Percentiles rank a stretch among this genome's conserved stretches.
phyloP scores from a whole-genome alignment of 225 moss, liverwort and hornwort genomes.

The Neckera pumila region DNA sequence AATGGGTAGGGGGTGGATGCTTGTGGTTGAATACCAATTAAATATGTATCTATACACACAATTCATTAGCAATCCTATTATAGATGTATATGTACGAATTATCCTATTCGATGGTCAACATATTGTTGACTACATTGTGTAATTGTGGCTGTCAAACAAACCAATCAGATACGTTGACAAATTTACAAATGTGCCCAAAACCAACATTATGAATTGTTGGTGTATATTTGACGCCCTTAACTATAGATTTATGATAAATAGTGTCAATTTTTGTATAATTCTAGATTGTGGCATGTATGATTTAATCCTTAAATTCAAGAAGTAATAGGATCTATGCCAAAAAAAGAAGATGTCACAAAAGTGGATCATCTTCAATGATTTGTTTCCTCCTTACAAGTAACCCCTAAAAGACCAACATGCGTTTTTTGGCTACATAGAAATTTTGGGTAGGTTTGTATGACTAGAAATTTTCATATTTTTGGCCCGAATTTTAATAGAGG shows the following conservation, averaged over 20 bases:
- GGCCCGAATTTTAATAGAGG: too few species aligned
- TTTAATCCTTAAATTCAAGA: neutral
- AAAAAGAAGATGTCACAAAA: neutral
- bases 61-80: fast-evolving
- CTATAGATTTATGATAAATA: neutral
- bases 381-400: neutral
- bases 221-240: neutral
- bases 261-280: neutral
- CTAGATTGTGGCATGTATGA: neutral
- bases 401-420: too few species aligned
- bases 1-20: neutral
- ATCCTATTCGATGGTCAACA: neutral
- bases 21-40: neutral
- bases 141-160: fast-evolving
- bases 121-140: neutral
- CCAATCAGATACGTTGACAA: fast-evolving
- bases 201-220: neutral
- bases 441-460: too few species aligned
- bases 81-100: neutral
- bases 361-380: neutral
- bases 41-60: neutral
- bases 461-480: too few species aligned
- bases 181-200: neutral
- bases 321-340: neutral
- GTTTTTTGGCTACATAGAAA: too few species aligned